Base-by-base conservation (phyloP, 1,284 basidiomycete species). In the Puccinia coronata region DNA sequence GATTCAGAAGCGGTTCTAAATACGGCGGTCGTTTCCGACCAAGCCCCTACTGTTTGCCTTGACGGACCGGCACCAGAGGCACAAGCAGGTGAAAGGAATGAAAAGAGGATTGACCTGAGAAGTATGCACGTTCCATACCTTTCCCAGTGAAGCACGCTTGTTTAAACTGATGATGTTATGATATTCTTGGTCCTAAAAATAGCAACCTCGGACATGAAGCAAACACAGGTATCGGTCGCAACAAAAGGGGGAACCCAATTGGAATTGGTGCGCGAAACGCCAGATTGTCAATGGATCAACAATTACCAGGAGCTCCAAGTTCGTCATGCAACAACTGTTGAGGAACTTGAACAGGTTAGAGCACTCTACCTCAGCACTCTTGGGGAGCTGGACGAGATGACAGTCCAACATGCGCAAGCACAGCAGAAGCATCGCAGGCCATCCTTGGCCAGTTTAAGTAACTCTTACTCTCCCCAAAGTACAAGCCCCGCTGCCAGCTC, bases 281-380 rank as follows among this genome's bases (percentile, higher is more conserved):
- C 1, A 20, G 71, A 25, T 14, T 34, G 53, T n/a, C 55, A 34
- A 43, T 28, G 31, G 51, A n/a, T 57, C 23, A 39, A n/a, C 36
- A 31, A 43, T 73, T 73, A 57, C 36, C 51, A 57, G 25, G 53
- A 73, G 34, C 71, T 73, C 53, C 71, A 73, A 55, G 28, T 57
- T 36, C 71, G 71, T 1, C 53, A 73, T 28, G 53, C 49, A 73
- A 53, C 51, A 2, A 57, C 51, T 59, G 71, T 57, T 36, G 49
- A 55, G 39, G 71, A 73, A 20, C 71, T 73, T 36, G 53, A 73
- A 43, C 71, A 73, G 43, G 51, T 73, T 20, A 57, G 71, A 73
- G 28, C 53, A 31, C 71, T 57, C 23, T 73, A 73, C 36, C 49
- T 73, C 53, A 57, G 18, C n/a, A 73, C 34, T 41, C 34, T 73